A percentile compares a stretch with the other conserved stretches of the same genome.
These are phyloP conservation scores for Medicago arabica DNA, from an alignment of 306 rosid genomes.

Conservation along the genomic window DNA sequence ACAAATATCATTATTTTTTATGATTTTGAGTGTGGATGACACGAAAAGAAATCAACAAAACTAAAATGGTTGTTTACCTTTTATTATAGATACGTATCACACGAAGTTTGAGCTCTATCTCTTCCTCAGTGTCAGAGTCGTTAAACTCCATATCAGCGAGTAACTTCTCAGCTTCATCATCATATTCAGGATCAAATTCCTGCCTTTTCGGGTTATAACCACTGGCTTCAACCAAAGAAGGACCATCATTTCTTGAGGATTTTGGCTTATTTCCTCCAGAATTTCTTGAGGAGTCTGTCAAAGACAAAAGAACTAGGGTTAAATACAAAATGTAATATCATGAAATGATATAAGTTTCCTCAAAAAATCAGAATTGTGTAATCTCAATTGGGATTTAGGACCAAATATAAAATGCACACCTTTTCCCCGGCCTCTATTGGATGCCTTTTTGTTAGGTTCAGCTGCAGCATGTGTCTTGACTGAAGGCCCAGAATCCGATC, in stretches of 20 bases:
- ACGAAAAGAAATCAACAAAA: too few relatives aligned
- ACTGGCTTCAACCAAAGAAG: constrained; percentile 83
- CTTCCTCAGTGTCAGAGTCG: constrained; percentile 80
- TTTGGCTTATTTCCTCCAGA: constrained; percentile 70
- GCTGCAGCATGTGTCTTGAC: constrained; percentile 50
- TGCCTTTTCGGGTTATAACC: constrained; percentile 88
- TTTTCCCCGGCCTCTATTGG: constrained; percentile 64
- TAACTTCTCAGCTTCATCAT: constrained; percentile 89
- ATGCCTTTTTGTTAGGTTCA: constrained; percentile 69
- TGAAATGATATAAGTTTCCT: constrained; percentile 13
- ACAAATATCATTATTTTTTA: constrained; percentile 10
- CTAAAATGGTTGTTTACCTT: constrained; percentile 52
- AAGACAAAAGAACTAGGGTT: constrained; percentile 21
- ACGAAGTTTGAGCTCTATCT: constrained; percentile 82
- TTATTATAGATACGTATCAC: constrained; percentile 77
- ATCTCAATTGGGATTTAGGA: neutral
- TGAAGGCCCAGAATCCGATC: constrained; percentile 60
- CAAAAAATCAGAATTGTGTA: constrained; percentile 16
- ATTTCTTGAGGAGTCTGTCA: constrained; percentile 71
- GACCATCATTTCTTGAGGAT: constrained; percentile 67
- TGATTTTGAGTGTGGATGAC: too few relatives aligned
- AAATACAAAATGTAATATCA: neutral
- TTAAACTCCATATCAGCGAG: constrained; percentile 98
- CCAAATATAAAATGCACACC: constrained; percentile 51
- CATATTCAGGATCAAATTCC: constrained; percentile 95